A percentile compares a stretch with the other conserved stretches of the same genome.
These are phyloP conservation scores for Kappamyces sp. DNA, from an alignment of 192 early-diverging fungal species.

Conservation along the genomic window DNA sequence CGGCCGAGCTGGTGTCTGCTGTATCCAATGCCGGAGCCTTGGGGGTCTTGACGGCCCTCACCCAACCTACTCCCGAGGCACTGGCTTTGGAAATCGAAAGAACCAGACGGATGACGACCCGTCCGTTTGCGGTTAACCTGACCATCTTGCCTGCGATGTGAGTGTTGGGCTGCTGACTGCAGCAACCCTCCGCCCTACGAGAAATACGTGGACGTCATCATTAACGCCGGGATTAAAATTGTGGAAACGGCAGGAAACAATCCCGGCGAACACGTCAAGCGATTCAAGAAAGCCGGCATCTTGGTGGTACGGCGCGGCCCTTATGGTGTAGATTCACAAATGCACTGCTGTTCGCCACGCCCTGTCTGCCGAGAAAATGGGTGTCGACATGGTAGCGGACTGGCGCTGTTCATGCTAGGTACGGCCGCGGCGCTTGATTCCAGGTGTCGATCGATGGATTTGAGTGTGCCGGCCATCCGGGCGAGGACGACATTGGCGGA, in stretches of 20 bases:
- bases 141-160: conserved; percentile 71
- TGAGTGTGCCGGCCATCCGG: conserved; percentile 81
- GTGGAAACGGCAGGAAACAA: conserved; percentile 85
- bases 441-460: conserved; percentile 71
- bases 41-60: conserved; percentile 66
- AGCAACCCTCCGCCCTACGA: conserved; percentile 68
- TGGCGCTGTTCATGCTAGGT: too few relatives aligned
- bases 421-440: too few relatives aligned
- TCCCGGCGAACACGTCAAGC: conserved; percentile 64
- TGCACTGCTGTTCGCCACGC: conserved; percentile 75
- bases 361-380: conserved; percentile 45
- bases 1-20: conserved; percentile 53
- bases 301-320: conserved; percentile 1
- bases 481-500: conserved; percentile 73
- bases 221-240: conserved; percentile 71
- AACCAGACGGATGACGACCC: conserved; percentile 66
- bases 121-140: conserved; percentile 79
- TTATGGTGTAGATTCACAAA: conserved; percentile 71
- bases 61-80: conserved; percentile 73
- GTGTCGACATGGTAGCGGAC: conserved; percentile 15
- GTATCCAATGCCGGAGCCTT: conserved; percentile 78
- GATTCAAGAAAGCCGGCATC: conserved; percentile 62
- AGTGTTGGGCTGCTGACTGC: too few relatives aligned
- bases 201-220: conserved; percentile 65
- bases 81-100: conserved; percentile 66